Evolutionary conservation across 2,329 filamentous ascomycete genomes (phyloP).

Genomic region (Penicillium brasilianum): DNA sequence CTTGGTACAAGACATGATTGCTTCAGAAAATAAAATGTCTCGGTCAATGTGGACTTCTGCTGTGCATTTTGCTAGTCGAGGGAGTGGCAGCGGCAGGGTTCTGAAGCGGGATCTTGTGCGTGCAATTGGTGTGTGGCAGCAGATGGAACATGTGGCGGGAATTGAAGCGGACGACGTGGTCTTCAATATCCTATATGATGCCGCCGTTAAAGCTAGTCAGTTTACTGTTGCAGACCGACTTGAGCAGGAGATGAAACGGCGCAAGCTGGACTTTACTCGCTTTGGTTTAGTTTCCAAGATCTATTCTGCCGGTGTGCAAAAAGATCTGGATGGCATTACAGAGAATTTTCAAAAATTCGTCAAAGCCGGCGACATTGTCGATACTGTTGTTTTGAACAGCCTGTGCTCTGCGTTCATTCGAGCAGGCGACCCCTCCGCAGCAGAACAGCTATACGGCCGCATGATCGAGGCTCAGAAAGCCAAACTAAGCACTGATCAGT

Average conservation of each 20-base stretch:
- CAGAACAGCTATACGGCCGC: conserved; percentile 77
- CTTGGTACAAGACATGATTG: conserved; percentile 81
- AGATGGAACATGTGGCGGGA: conserved; percentile 79
- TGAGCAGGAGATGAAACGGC: conserved; percentile 75
- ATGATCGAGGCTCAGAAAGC: conserved; percentile 72
- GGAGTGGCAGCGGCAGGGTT: conserved; percentile 59
- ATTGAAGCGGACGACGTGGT: conserved; percentile 75
- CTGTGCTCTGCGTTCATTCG: conserved; percentile 79
- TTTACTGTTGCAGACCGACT: conserved; percentile 84
- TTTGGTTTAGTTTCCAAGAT: conserved; percentile 83
- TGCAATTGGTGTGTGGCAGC: conserved; percentile 78
- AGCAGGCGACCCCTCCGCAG: conserved; percentile 75
- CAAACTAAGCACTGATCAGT: conserved; percentile 24
- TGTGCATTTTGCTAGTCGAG: conserved; percentile 77
- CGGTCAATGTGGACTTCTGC: conserved; percentile 81
- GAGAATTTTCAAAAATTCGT: conserved; percentile 82
- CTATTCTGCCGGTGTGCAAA: conserved; percentile 77
- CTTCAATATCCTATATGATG: conserved; percentile 90
- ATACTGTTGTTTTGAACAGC: conserved; percentile 84
- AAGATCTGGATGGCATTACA: conserved; percentile 75
- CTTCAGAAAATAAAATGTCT: conserved; percentile 70
- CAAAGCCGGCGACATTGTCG: conserved; percentile 82
- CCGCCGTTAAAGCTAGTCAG: conserved; percentile 83
- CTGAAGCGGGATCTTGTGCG: conserved; percentile 67
- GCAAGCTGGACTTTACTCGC: conserved; percentile 72